Evolutionary conservation across 345 rosid species (phyloP).

Genomic region (Populus euphratica): DNA sequence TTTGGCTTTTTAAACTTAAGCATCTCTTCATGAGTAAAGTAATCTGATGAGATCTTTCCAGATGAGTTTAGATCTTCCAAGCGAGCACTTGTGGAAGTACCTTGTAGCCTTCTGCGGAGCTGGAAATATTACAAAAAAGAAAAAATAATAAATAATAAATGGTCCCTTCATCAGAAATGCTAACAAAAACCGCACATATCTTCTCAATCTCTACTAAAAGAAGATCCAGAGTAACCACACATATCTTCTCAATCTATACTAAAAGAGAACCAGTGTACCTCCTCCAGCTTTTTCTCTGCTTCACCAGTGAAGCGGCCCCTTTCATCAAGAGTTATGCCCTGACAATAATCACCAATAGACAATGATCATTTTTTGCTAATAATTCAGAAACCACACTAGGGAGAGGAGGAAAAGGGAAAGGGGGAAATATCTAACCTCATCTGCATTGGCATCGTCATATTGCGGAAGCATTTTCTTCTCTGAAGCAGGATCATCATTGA

Average conservation of each 20-base stretch:
- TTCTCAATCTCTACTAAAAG: neutral
- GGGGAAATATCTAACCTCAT: constrained; percentile 55
- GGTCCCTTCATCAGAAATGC: neutral
- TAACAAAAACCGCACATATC: neutral
- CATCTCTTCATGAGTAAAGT: constrained; percentile 86
- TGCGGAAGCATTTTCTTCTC: constrained; percentile 93
- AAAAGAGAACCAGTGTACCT: constrained; percentile 42
- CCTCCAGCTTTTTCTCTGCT: constrained; percentile 92
- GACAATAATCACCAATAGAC: constrained; percentile 19
- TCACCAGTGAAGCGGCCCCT: constrained; percentile 77
- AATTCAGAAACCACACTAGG: neutral
- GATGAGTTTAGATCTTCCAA: constrained; percentile 67
- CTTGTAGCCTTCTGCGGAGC: constrained; percentile 81
- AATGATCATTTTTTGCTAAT: neutral
- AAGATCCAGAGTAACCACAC: constrained; percentile 18
- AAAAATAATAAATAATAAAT: neutral
- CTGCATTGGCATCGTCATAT: constrained; percentile 65
- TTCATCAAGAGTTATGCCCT: constrained; percentile 83
- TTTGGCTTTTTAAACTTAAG: constrained; percentile 81
- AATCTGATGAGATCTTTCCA: constrained; percentile 69
- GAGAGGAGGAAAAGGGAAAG: neutral
- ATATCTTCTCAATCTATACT: neutral
- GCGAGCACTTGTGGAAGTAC: constrained; percentile 44
- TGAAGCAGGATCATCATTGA: constrained; percentile 68
- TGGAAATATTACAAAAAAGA: constrained; percentile 25